Evolutionary conservation across 805 yeast species (phyloP).

Genomic region (Lachancea sp.): DNA sequence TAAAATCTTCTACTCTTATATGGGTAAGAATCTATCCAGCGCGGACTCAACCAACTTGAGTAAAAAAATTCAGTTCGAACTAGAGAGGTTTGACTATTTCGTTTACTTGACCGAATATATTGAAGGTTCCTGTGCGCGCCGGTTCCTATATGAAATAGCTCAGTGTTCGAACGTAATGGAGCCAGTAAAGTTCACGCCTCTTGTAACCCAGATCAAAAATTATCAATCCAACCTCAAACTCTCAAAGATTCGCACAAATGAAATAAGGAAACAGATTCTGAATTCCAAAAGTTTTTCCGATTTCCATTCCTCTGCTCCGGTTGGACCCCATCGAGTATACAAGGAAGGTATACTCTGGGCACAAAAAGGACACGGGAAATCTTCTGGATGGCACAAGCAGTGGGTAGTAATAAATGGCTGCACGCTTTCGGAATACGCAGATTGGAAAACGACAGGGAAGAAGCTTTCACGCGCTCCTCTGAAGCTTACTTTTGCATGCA

Average conservation of each 20-base stretch:
- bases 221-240: slow-evolving; percentile 5
- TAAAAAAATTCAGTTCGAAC: slow-evolving; percentile 13
- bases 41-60: slow-evolving; percentile 6
- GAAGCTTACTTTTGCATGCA: slow-evolving; percentile 61
- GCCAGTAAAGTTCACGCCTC: not conserved
- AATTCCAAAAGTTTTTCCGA: slow-evolving; percentile 4
- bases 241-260: not conserved
- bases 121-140: slow-evolving; percentile 2
- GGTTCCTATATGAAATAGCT: slow-evolving; percentile 1
- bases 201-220: not conserved
- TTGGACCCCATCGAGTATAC: not conserved
- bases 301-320: slow-evolving; percentile 2
- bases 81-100: slow-evolving; percentile 14
- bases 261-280: slow-evolving; percentile 2
- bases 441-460: slow-evolving; percentile 65
- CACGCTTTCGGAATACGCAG: slow-evolving; percentile 59
- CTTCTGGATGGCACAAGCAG: slow-evolving; percentile 67
- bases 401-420: slow-evolving; percentile 77
- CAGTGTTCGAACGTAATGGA: not conserved
- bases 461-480: slow-evolving; percentile 58
- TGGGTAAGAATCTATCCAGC: slow-evolving; percentile 9
- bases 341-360: slow-evolving; percentile 48
- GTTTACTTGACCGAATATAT: slow-evolving; percentile 7
- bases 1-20: slow-evolving; percentile 10
- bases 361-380: slow-evolving; percentile 40